Evolutionary conservation across 306 rosid species (phyloP).

Genomic region (Geum urbanum): DNA sequence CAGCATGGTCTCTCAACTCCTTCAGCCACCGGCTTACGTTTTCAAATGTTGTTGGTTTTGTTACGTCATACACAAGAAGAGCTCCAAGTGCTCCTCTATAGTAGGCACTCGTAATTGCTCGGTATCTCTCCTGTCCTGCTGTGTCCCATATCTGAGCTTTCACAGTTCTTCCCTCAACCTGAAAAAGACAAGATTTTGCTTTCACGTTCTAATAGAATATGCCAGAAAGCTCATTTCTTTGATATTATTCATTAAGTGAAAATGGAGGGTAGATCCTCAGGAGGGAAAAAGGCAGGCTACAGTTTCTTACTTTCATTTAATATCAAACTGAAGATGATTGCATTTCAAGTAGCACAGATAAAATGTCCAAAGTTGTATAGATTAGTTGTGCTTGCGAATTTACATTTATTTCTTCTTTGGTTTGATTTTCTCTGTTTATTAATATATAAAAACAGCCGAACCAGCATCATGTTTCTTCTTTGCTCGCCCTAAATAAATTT

Average conservation of each 20-base stretch:
- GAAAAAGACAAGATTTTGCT: background rate
- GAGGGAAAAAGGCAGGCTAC: background rate
- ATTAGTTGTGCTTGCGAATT: background rate
- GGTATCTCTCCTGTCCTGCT: conserved; percentile 93
- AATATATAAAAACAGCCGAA: too few species aligned
- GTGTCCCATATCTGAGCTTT: conserved; percentile 99
- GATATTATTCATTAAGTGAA: background rate
- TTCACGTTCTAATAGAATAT: background rate
- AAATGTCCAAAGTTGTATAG: background rate
- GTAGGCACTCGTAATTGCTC: conserved; percentile 93
- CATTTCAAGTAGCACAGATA: background rate
- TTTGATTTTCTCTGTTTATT: background rate
- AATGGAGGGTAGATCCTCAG: background rate
- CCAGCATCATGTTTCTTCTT: background rate
- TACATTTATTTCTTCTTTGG: background rate
- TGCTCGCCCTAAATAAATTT: background rate
- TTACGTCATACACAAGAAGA: conserved; percentile 73
- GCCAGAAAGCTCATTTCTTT: background rate
- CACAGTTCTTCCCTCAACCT: conserved; percentile 92
- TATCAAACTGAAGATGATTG: background rate
- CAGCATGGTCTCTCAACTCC: conserved; percentile 95
- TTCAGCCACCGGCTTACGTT: conserved; percentile 87
- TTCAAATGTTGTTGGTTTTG: conserved; percentile 83
- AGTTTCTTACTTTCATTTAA: background rate
- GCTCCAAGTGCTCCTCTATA: conserved; percentile 96